Conservation (phyloP, 2,329 filamentous ascomycete genomes). For the Exophiala lecanii-corni region DNA sequence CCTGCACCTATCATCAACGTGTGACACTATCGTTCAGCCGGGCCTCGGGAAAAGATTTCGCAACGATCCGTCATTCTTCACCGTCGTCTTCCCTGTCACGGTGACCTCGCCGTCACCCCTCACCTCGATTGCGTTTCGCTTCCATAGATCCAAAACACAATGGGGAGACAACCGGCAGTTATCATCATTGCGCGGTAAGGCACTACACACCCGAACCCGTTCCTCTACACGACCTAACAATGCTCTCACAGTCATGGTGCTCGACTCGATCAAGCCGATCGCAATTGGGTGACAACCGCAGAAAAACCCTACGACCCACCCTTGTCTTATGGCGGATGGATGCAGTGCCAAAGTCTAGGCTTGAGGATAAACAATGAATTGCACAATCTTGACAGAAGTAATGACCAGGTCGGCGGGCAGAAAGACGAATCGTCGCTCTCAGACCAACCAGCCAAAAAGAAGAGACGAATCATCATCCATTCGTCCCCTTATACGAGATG, state of each 20-base stretch:
- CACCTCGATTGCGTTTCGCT: not conserved
- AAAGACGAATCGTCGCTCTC: slow-evolving; percentile 22
- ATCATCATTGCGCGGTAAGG: slow-evolving; percentile 41
- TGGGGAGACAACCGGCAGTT: slow-evolving; percentile 38
- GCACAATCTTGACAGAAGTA: slow-evolving; percentile 40
- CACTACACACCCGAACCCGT: too few species aligned
- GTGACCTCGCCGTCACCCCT: too few species aligned
- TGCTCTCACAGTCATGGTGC: slow-evolving; percentile 78
- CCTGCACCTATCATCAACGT: too few species aligned
- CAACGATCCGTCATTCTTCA: too few species aligned
- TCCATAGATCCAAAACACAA: slow-evolving; percentile 16
- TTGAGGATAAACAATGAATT: slow-evolving; percentile 74
- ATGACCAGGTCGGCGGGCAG: not conserved
- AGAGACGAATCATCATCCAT: slow-evolving; percentile 74
- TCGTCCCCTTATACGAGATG: slow-evolving; percentile 92
- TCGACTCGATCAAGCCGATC: slow-evolving; percentile 89
- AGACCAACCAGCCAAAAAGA: slow-evolving; percentile 28
- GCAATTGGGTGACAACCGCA: slow-evolving; percentile 89
- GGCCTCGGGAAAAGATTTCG: too few species aligned
- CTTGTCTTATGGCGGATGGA: slow-evolving; percentile 90
- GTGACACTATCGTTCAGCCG: too few species aligned
- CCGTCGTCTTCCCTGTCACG: too few species aligned
- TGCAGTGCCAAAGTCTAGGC: slow-evolving; percentile 76
- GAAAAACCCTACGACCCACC: slow-evolving; percentile 94
- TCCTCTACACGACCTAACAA: too few species aligned